Conservation (phyloP, 163 green algal genomes). For the Scenedesmus sp. region DNA sequence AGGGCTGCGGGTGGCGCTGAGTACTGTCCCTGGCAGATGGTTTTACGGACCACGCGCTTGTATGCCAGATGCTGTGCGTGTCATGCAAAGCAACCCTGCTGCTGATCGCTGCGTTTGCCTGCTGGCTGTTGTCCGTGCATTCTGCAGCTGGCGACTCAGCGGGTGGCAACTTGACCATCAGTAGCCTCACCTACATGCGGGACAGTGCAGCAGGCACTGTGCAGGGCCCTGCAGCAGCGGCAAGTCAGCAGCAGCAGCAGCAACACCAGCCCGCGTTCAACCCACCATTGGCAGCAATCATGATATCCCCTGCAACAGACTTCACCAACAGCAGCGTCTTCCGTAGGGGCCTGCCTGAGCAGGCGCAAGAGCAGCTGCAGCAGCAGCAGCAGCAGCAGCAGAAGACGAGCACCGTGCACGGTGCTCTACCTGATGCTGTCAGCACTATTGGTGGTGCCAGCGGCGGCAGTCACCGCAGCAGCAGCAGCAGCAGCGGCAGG, state of each 20-base stretch:
- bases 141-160: slow-evolving; percentile 44
- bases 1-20: too few relatives aligned
- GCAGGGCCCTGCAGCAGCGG: slow-evolving; percentile 4
- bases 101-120: not conserved
- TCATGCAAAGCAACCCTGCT: not conserved
- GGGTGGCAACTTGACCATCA: slow-evolving; percentile 46
- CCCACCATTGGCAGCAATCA: slow-evolving; percentile 18
- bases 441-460: not conserved
- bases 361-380: not conserved
- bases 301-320: slow-evolving; percentile 46
- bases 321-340: slow-evolving; percentile 34
- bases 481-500: not conserved
- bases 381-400: too few relatives aligned
- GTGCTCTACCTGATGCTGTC: not conserved
- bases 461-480: not conserved
- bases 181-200: not conserved
- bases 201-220: slow-evolving; percentile 17
- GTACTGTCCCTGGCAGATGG: too few relatives aligned
- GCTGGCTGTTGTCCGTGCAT: not conserved
- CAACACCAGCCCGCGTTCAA: not conserved
- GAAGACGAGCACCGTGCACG: not conserved
- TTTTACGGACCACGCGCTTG: too few relatives aligned
- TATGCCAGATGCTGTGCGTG: not conserved
- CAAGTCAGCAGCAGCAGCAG: slow-evolving; percentile 20
- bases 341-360: not conserved